phyloP scores from a whole-genome alignment of 345 rosid species.

The Heritiera littoralis region DNA sequence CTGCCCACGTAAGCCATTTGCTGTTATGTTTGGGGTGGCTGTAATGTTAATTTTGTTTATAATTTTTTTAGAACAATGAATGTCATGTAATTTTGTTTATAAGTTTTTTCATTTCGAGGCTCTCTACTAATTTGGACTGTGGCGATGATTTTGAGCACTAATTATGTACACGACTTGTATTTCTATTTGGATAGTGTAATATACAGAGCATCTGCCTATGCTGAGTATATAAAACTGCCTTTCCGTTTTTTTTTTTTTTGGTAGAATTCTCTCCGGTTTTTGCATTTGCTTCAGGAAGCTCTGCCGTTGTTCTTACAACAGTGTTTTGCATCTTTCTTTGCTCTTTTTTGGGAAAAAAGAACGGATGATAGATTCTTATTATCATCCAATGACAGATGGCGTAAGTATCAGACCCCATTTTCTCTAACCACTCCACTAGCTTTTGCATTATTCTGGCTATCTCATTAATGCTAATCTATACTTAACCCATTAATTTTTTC shows the following conservation, averaged over 20 bases:
- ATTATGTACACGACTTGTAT: neutral
- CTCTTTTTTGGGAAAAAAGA: no score
- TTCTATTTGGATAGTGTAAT: neutral
- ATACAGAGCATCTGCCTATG: neutral
- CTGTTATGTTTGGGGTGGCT: conserved; percentile 41
- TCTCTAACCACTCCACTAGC: no score
- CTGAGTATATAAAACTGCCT: neutral
- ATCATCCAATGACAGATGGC: no score
- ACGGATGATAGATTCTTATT: no score
- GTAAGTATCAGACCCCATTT: no score
- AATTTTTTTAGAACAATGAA: conserved; percentile 36
- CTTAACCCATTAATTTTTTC: no score
- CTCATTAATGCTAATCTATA: no score
- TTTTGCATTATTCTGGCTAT: no score
- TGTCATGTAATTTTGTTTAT: conserved; percentile 5
- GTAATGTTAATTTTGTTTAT: conserved; percentile 42
- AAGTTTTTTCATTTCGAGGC: neutral
- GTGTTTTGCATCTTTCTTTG: no score
- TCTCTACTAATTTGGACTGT: neutral
- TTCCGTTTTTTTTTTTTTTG: no score
- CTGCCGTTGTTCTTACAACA: neutral
- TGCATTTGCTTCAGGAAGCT: neutral
- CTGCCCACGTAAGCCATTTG: conserved; percentile 21
- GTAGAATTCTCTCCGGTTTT: neutral
- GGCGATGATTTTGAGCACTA: neutral